phyloP scores from a whole-genome alignment of 2,329 filamentous ascomycete species.

The Fusarium nelsonii region DNA sequence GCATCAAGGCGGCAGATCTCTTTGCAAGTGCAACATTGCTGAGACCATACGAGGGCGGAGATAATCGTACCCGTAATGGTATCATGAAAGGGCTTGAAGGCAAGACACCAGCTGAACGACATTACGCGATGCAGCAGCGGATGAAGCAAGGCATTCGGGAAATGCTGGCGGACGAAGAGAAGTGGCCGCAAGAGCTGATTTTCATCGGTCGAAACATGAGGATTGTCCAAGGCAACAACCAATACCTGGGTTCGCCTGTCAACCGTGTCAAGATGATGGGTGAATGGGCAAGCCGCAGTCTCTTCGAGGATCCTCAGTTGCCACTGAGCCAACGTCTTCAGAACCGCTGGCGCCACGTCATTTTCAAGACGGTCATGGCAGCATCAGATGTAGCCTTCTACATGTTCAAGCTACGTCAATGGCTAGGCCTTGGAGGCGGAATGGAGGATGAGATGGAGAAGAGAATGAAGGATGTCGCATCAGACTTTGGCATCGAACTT shows the following conservation, averaged over 20 bases:
- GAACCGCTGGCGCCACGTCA: conserved; percentile 80
- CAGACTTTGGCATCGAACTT: conserved; percentile 91
- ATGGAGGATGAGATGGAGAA: conserved; percentile 96
- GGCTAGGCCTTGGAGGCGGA: conserved; percentile 79
- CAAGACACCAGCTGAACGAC: conserved; percentile 75
- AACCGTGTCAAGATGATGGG: conserved; percentile 96
- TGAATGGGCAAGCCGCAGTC: conserved; percentile 84
- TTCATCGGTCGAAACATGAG: conserved; percentile 93
- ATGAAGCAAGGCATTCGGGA: conserved; percentile 77
- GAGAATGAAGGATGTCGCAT: conserved; percentile 87
- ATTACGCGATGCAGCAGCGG: conserved; percentile 88
- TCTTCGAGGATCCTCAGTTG: conserved; percentile 80
- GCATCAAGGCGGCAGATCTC: conserved; percentile 87
- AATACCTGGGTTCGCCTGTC: conserved; percentile 88
- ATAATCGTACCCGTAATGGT: conserved; percentile 72
- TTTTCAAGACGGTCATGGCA: conserved; percentile 85
- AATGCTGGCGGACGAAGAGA: conserved; percentile 85
- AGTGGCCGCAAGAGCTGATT: conserved; percentile 90
- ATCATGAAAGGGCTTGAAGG: conserved; percentile 74
- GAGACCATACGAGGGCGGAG: conserved; percentile 90
- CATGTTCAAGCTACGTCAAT: conserved; percentile 81
- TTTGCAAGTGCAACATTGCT: conserved; percentile 93
- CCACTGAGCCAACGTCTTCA: conserved; percentile 70
- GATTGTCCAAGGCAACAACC: conserved; percentile 94
- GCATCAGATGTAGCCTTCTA: conserved; percentile 86